Evolutionary conservation across 208 protist species (phyloP).

Genomic region (Acanthamoeba royreba): DNA sequence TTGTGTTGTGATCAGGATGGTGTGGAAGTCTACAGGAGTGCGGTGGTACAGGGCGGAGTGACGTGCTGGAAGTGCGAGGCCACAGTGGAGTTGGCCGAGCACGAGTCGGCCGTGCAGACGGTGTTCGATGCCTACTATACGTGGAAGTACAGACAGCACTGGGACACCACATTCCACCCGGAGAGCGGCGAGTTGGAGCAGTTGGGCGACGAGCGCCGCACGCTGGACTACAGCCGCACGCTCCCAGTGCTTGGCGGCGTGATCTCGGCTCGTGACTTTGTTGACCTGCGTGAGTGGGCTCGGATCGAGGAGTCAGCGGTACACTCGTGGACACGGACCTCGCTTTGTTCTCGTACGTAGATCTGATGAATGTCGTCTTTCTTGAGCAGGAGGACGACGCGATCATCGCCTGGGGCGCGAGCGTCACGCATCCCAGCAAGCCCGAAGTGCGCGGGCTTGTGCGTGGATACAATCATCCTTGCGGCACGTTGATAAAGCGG

Average conservation of each 20-base stretch:
- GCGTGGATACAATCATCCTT: not conserved
- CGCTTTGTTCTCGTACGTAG: too few species aligned
- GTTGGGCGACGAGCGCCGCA: not conserved
- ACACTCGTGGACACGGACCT: too few species aligned
- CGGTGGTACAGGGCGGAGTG: not conserved
- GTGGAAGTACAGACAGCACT: not conserved
- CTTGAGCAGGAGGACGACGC: not conserved
- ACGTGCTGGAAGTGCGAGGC: not conserved
- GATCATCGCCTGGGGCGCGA: not conserved
- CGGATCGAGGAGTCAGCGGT: not conserved
- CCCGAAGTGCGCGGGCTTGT: not conserved
- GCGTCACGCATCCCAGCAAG: not conserved
- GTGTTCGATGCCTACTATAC: not conserved
- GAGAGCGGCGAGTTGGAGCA: not conserved
- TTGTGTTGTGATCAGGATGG: not conserved
- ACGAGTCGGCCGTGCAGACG: not conserved
- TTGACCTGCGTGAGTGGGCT: not conserved
- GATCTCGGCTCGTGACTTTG: not conserved
- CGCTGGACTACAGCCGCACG: constrained; percentile 27
- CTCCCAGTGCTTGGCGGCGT: not conserved
- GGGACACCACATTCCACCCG: constrained; percentile 5
- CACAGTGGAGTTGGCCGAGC: not conserved
- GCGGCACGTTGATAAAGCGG: not conserved
- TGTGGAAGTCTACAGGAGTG: not conserved
- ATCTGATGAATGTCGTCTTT: too few species aligned